Conservation (phyloP, 768 basidiomycete genomes). For the Auricularia cornea region DNA sequence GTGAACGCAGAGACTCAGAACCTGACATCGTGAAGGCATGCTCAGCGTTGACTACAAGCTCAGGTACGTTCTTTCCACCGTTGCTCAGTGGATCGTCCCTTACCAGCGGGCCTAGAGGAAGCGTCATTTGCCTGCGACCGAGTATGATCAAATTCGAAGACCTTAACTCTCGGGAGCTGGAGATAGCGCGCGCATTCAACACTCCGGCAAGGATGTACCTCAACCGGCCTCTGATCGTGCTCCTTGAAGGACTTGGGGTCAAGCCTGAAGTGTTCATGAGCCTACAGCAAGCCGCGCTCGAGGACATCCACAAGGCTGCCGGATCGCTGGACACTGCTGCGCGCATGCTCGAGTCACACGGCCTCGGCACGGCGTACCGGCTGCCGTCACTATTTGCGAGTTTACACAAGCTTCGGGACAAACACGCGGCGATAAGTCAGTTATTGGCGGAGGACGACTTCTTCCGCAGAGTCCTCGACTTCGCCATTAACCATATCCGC, state of each 20-base stretch:
- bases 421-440: conserved; percentile 10
- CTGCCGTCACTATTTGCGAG: conserved; percentile 43
- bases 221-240: conserved; percentile 62
- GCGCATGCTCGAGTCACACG: conserved; percentile 43
- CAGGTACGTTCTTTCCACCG: too few species aligned
- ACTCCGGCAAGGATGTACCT: conserved; percentile 47
- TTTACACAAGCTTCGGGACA: conserved; percentile 41
- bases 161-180: conserved; percentile 37
- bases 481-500: conserved; percentile 53
- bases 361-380: conserved; percentile 49
- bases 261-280: conserved; percentile 42
- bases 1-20: too few species aligned
- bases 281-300: conserved; percentile 46
- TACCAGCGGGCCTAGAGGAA: conserved; percentile 24
- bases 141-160: conserved; percentile 67
- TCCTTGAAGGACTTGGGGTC: conserved; percentile 54
- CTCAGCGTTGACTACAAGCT: conserved; percentile 49
- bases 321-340: conserved; percentile 38
- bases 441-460: conserved; percentile 35
- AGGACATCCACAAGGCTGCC: conserved; percentile 36
- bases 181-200: conserved; percentile 60
- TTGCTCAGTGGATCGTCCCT: neutral
- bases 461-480: conserved; percentile 44
- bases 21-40: conserved; percentile 40
- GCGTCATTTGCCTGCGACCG: conserved; percentile 41